These are phyloP conservation scores for Camelina laxa DNA, from an alignment of 345 rosid species.

Conservation along the genomic window DNA sequence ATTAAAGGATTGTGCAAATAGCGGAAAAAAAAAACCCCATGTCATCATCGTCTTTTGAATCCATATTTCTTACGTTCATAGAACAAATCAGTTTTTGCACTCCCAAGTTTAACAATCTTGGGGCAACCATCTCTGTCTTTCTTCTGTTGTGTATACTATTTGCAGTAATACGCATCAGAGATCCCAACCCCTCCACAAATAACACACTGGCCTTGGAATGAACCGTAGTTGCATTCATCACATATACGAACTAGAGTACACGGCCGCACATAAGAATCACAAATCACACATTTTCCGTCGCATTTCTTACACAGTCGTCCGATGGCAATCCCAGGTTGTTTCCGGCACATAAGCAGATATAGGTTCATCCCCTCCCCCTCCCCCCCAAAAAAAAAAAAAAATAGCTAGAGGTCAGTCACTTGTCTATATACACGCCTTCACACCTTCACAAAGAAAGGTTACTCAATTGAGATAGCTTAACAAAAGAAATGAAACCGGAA, in stretches of 20 bases:
- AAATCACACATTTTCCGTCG: conserved; percentile 73
- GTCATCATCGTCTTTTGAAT: conserved; percentile 54
- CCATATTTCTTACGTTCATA: conserved; percentile 73
- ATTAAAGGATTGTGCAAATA: neutral
- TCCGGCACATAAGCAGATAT: conserved; percentile 70
- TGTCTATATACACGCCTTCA: too few species aligned
- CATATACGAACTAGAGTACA: conserved; percentile 78
- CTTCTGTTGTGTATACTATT: conserved; percentile 77
- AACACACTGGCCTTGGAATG: conserved; percentile 75
- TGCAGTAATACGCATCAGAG: conserved; percentile 75
- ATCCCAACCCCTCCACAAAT: conserved; percentile 75
- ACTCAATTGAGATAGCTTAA: neutral
- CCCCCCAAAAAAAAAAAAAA: neutral
- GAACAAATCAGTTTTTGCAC: conserved; percentile 68
- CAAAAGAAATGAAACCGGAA: neutral
- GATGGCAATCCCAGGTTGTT: conserved; percentile 77
- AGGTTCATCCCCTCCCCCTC: neutral
- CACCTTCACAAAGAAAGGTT: neutral
- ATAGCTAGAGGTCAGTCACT: neutral
- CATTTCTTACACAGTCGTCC: conserved; percentile 72
- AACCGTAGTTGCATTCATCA: conserved; percentile 80
- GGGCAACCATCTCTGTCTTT: conserved; percentile 76
- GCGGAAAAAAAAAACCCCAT: neutral
- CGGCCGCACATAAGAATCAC: conserved; percentile 73
- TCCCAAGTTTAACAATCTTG: conserved; percentile 67